Base-by-base conservation (phyloP, 2,329 filamentous ascomycete genomes). In the Aspergillus pseudotamarii region DNA sequence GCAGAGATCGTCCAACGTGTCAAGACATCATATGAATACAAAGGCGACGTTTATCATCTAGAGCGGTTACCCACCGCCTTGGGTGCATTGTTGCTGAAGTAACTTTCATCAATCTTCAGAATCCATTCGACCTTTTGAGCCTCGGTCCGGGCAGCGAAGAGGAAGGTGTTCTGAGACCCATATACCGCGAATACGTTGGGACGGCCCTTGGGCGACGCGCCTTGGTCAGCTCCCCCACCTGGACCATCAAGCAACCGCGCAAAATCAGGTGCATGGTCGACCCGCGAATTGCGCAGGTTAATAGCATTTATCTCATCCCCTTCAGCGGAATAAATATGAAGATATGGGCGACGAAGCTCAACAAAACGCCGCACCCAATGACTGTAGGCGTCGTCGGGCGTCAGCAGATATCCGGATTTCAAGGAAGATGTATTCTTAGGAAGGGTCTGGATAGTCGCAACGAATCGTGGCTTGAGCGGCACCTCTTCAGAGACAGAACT, bases 51-150 rank as follows among this genome's bases (percentile, higher is more conserved):
- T 68, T 64, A 72, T 61, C 66, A 64, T 54, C 68, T 64, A 58
- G 69, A 63, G 48, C 71, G 64, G 50, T 69, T 76, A 12, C 65
- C 66, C 48, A 68, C 63, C 23, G 70, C 62, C 64, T 72, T 69
- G 45, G 72, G 68, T 11, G 66, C 70, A 48, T 69, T 70, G 61
- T 70, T 77, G 64, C 77, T 80, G 71, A 88, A 87, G 76, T 86
- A 89, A 69, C 90, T 92, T 82, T 97, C 91, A 78, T 99, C 95
- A 70, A 99, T 93, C 73, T 91, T 90, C 78, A 96, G 86, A 70
- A 99, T 97, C 95, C 95, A 99, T 76, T 98, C 95, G 70, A 94
- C 90, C 83, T 97, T 97, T 78, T 97, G 94, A 56, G 89, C 86
- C 81, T 97, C 94, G 71, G 89, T 94, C 63, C 93, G 86, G 28